These are phyloP conservation scores for Wickerhamiella pararugosa DNA, from an alignment of 1,139 yeast genomes.

Conservation along the genomic window DNA sequence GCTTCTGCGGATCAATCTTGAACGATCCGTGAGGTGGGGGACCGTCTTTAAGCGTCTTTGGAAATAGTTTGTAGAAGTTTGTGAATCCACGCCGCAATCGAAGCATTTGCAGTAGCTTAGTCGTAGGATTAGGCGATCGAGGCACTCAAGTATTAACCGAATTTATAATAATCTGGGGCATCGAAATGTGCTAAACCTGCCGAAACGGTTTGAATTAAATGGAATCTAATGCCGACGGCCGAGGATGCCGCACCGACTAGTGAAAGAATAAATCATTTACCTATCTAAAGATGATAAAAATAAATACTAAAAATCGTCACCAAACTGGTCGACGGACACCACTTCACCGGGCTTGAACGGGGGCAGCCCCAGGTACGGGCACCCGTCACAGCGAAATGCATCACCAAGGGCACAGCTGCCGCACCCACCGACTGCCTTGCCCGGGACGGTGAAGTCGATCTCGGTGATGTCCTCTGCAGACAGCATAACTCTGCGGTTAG, in stretches of 20 bases:
- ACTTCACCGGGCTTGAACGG: conserved; percentile 95
- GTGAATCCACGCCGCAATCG: conserved; percentile 4
- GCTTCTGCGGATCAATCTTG: conserved; percentile 34
- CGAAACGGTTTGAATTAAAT: too few species aligned
- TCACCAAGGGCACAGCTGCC: conserved; percentile 95
- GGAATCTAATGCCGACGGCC: neutral
- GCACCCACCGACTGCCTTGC: conserved; percentile 81
- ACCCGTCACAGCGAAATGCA: conserved; percentile 95
- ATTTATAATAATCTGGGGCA: neutral
- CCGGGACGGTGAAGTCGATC: conserved; percentile 87
- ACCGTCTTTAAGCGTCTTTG: conserved; percentile 53
- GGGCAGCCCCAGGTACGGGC: conserved; percentile 92
- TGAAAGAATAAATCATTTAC: neutral
- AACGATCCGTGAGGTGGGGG: conserved; percentile 56
- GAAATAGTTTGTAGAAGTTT: conserved; percentile 46
- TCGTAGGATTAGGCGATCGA: neutral
- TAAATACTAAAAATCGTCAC: conserved; percentile 20
- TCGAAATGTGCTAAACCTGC: too few species aligned
- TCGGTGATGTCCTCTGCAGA: conserved; percentile 53
- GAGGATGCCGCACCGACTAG: neutral
- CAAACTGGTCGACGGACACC: conserved; percentile 19
- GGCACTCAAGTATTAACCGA: neutral
- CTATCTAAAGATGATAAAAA: neutral
- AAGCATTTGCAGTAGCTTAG: neutral
- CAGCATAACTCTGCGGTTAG: conserved; percentile 35